Conservation (phyloP, 2,329 filamentous ascomycete species). For the Orbilia quercus region DNA sequence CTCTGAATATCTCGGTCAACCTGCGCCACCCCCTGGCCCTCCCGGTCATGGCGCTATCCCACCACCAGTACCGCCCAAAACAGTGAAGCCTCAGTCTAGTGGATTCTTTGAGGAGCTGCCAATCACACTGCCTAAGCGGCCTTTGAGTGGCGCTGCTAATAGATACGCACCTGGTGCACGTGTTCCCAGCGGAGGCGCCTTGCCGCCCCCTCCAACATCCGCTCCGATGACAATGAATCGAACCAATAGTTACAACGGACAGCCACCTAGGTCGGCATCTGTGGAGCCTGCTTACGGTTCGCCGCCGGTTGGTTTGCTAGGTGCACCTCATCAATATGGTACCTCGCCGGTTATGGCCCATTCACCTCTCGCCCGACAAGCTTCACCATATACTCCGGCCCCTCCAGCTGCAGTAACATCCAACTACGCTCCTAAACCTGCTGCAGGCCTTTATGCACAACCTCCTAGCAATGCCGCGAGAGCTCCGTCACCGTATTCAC, state of each 20-base stretch:
- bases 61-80: slow-evolving; percentile 23
- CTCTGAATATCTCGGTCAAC: slow-evolving; percentile 30
- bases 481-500: slow-evolving; percentile 44
- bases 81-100: slow-evolving; percentile 23
- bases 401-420: slow-evolving; percentile 10
- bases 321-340: slow-evolving; percentile 26
- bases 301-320: slow-evolving; percentile 32
- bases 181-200: slow-evolving; percentile 9
- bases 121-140: slow-evolving; percentile 29
- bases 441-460: slow-evolving; percentile 21
- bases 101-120: slow-evolving; percentile 51
- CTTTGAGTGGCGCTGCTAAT: slow-evolving; percentile 25
- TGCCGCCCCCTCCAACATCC: slow-evolving; percentile 3
- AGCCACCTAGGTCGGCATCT: slow-evolving; percentile 42
- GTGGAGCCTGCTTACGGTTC: slow-evolving; percentile 39
- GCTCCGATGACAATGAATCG: slow-evolving; percentile 30
- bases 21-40: slow-evolving; percentile 11
- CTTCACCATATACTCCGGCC: slow-evolving; percentile 31
- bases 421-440: slow-evolving; percentile 40
- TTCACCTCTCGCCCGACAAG: slow-evolving; percentile 18
- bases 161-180: slow-evolving; percentile 38
- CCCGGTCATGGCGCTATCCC: slow-evolving; percentile 14
- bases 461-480: slow-evolving; percentile 15
- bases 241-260: slow-evolving; percentile 32
- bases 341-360: slow-evolving; percentile 26